Percentiles rank a stretch among this genome's conserved stretches.
Conservation (phyloP, 768 basidiomycete genomes). For the Tephrocybe sp. region DNA sequence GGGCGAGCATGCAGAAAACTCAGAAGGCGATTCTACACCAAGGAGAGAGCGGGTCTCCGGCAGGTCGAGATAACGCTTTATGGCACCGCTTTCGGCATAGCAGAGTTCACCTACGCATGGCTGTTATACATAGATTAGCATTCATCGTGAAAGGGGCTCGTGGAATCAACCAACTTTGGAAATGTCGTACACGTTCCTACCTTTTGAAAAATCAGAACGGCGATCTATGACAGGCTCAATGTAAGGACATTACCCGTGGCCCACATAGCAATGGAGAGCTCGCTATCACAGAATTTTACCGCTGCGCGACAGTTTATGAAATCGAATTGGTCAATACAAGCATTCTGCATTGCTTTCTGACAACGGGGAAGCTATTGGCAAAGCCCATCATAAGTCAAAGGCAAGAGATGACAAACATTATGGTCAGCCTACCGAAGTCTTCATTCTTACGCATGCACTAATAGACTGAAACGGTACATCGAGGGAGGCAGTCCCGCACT, state of each 20-base stretch:
- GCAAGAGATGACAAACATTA: conserved; percentile 16
- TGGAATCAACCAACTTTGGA: conserved; percentile 17
- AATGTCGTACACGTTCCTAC: conserved; percentile 25
- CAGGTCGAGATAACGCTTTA: conserved; percentile 20
- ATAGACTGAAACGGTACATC: conserved; percentile 54
- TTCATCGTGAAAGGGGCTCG: neutral
- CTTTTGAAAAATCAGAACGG: conserved; percentile 10
- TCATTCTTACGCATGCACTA: conserved; percentile 59
- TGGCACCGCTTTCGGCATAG: conserved; percentile 20
- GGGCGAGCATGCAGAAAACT: conserved; percentile 58
- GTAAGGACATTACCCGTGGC: conserved; percentile 34
- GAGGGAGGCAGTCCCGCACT: conserved; percentile 58
- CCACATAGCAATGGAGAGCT: conserved; percentile 44
- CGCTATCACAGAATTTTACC: conserved; percentile 59
- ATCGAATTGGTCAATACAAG: conserved; percentile 70
- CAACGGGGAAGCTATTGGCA: conserved; percentile 65
- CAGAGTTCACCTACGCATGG: conserved; percentile 23
- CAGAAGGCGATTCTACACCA: conserved; percentile 30
- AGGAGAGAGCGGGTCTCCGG: conserved; percentile 19
- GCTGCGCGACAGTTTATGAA: conserved; percentile 67
- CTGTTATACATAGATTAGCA: conserved; percentile 6
- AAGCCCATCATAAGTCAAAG: neutral
- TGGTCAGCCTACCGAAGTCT: conserved; percentile 43
- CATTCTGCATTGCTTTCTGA: conserved; percentile 50
- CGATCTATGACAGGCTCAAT: neutral